Base-by-base conservation (phyloP, 441 rosid species). In the Pelargonium exstipulatum region DNA sequence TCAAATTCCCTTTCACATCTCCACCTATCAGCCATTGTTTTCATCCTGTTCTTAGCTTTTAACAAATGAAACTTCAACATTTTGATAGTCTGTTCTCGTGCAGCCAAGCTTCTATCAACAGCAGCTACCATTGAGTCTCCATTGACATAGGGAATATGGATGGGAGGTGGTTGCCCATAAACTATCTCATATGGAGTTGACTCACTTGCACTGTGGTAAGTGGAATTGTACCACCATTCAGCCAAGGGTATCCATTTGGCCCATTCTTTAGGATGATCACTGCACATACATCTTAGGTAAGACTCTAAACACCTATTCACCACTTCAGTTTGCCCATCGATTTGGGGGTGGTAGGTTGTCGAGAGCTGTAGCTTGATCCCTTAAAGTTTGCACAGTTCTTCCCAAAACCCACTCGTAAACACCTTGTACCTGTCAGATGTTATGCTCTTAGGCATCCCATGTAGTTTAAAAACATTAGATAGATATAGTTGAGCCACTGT, bases 381-480 rank as follows among this genome's bases (percentile, higher is more conserved):
- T 3, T 48, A 12, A 1, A 64, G 9, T 2, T 5, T 1, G 64
- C 64, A 71, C 26, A 71, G 32, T 1, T 66, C 18, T 2, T 12
- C 1, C 69, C 69, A 66, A 24, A 66, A 66, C 2, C 1, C 20
- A 17, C 61, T 66, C 6, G 42, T 1, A 18, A 65, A 65, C 2
- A 65, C 3, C 0, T 1, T 14, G 46, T 20, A 69, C 7, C 46
- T 13, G 22, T 72, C 70, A 8, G 14, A 16, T 0, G 55, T 43
- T 2, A 72, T 72, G 0, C 60, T 10, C 0, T 2, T 0, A 1
- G 77, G 73, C 1, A 74, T 6, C 0, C 74, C 71, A 66, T 69
- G 71, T 0, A 37, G 29, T 10, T 74, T 69, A 2, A 12, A 14
- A 0, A 73, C 53, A 4, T 3, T 22, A 1, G 48, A 8, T 9